phyloP scores from a whole-genome alignment of 148 eudicot genomes.

The Vaccinium corymbosum region DNA sequence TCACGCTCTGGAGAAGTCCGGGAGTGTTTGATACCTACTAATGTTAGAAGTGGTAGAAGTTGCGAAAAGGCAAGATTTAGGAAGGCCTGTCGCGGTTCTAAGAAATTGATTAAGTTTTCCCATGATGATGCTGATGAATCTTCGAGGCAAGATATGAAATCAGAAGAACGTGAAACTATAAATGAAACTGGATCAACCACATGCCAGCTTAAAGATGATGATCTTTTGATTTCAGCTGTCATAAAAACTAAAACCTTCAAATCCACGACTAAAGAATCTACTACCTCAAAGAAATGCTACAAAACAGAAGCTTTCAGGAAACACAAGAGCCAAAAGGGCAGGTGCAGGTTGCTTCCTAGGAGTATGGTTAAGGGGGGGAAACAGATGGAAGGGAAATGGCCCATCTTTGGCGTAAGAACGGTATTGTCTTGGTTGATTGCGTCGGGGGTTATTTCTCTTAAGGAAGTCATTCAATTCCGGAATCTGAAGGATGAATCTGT shows the following conservation, averaged over 20 bases:
- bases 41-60: constrained; percentile 18
- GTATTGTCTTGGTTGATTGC: constrained; percentile 77
- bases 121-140: constrained; percentile 8
- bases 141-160: constrained; percentile 23
- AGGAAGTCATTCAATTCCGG: constrained; percentile 68
- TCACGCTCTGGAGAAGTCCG: constrained; percentile 12
- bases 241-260: constrained; percentile 44
- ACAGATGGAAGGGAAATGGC: constrained; percentile 53
- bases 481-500: constrained; percentile 56
- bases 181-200: constrained; percentile 20
- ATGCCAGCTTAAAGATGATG: constrained; percentile 61
- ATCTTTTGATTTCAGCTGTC: constrained; percentile 69
- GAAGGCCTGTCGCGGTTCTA: constrained; percentile 13
- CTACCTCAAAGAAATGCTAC: constrained; percentile 18
- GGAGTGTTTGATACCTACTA: constrained; percentile 17
- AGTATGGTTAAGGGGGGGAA: constrained; percentile 57
- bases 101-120: constrained; percentile 11
- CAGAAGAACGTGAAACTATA: constrained; percentile 19
- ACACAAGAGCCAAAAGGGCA: constrained; percentile 62
- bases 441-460: constrained; percentile 46
- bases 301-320: constrained; percentile 49
- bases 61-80: constrained; percentile 12
- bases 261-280: constrained; percentile 27
- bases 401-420: constrained; percentile 47
- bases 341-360: constrained; percentile 80